Evolutionary conservation across 208 protist genomes (phyloP), one percentile per base, ranked within the genome.

Genomic region (Acanthamoeba healyi): DNA sequence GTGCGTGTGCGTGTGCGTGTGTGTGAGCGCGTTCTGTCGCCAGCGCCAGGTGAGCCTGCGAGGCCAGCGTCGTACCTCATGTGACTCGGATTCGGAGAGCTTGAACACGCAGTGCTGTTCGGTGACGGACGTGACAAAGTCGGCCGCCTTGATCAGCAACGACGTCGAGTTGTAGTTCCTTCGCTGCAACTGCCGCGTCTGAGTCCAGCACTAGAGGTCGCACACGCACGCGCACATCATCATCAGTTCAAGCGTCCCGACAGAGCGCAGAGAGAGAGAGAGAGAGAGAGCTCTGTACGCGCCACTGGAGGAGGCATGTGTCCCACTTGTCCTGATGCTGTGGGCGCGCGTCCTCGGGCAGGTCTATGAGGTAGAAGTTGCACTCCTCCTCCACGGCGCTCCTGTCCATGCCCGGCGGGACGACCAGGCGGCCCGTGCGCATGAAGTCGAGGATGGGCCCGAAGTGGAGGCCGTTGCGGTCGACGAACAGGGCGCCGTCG

Each of bases 391-490:
- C 63, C 15, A 72, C 29, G 29, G 63, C 63, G 29, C 63, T 38
- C 24, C 63, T 22, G 34, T 72, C 63, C 32, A 72, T 40, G n/a
- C 63, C 63, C 5, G 24, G 63, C 63, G 63, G 63, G 10, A 72
- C 38, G 15, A 84, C 24, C 12, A 84, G 26, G 29, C 42, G 24
- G 14, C 74, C 74, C 14, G 74, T 84, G 24, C 74, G 74, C 42
- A 84, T 19, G 34, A 56, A 84, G 38, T 84, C 74, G 42, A 84
- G 44, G 22, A 84, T 51, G 74, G 44, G 42, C 6, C 42, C 36
- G 74, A 84, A 84, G 74, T 44, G 14, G 74, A 15, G 42, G 19
- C 74, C 74, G 7, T 84, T 84, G 74, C 74, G 74, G 74, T 84
- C 74, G 15, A 84, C 44, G 74, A 84, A 84, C 29, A 56, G 34